Conservation (phyloP, 225 moss, liverwort and hornwort species). For the Asterella californica region DNA sequence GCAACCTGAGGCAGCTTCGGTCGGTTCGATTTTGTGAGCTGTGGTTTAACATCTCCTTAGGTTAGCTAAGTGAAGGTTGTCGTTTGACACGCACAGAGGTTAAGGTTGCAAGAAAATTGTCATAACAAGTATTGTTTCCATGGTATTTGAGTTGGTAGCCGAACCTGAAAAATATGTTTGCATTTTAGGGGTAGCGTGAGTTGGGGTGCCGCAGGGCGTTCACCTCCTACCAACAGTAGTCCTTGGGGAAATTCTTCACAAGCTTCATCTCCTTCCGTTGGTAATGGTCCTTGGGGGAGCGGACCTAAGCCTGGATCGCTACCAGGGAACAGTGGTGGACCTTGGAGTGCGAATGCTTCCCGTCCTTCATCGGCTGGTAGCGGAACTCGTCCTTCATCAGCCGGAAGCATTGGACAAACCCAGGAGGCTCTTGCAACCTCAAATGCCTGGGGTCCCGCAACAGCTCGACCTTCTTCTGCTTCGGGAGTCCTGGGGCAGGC, state of each 20-base stretch:
- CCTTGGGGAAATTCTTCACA: conserved; percentile 69
- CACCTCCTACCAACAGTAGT: conserved; percentile 70
- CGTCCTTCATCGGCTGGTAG: conserved; percentile 88
- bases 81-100: no score
- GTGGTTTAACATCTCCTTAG: neutral
- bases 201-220: conserved; percentile 86
- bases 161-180: neutral
- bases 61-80: neutral
- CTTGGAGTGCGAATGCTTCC: conserved; percentile 56
- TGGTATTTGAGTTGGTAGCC: neutral
- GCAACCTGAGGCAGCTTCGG: no score
- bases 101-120: no score
- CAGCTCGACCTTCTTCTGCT: conserved; percentile 70
- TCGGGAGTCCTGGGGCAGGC: conserved; percentile 85
- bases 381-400: conserved; percentile 70
- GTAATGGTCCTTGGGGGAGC: conserved; percentile 64
- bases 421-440: conserved; percentile 49
- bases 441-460: conserved; percentile 64
- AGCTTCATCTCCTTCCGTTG: conserved; percentile 77
- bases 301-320: conserved; percentile 30
- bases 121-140: neutral
- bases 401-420: conserved; percentile 55
- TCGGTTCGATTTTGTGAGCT: neutral
- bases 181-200: conserved; percentile 77
- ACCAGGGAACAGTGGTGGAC: conserved; percentile 38